Base-by-base conservation (phyloP, 2,329 filamentous ascomycete genomes). In the Pseudocercospora eumusae region DNA sequence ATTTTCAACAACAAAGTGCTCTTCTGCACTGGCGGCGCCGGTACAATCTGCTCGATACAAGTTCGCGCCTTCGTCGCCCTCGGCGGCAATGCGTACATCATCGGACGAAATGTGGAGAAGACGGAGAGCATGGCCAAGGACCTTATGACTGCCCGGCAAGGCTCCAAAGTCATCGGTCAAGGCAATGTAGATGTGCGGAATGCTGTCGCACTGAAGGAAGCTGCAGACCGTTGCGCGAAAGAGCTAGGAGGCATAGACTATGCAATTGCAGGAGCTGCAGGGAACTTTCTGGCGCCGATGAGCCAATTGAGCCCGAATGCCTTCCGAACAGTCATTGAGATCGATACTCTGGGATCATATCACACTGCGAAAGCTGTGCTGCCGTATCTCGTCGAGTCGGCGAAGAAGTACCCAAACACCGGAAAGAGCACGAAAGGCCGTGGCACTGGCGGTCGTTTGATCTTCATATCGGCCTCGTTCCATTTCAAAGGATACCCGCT, bases 261-360 rank as follows among this genome's bases (percentile, higher is more conserved):
- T 75, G 90, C 96, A 61, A 96, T 97, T 74, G 93, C 93, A 20
- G 95, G 95, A 56, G 95, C 95, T 13, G 95, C 95, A 18, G 95
- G 95, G 62, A 99, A 99, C 77, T 99, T 98, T 77, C 83, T 99
- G 21, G 89, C 92, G 0, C 90, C 93, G 4, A 88, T 98, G 63
- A 84, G 88, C 44, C 88, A 88, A 65, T 84, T 98, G 55, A 92
- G 87, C 44, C 79, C 90, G 62, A 98, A 98, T 74, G 95, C 91
- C 3, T 96, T 99, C 86, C 96, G 93, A 77, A 83, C 91, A 0
- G 95, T 99, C 67, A 93, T 98, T 71, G 95, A 98, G 64, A 99
- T 99, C 72, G 95, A 98, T 75, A 89, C 96, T 2, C 77, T 98
- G 36, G 95, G 95, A 31, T 96, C 91, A 15, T 99, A 90, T 80